Conservation (phyloP, 495 filamentous ascomycete species). For the Penicillium goetzii region DNA sequence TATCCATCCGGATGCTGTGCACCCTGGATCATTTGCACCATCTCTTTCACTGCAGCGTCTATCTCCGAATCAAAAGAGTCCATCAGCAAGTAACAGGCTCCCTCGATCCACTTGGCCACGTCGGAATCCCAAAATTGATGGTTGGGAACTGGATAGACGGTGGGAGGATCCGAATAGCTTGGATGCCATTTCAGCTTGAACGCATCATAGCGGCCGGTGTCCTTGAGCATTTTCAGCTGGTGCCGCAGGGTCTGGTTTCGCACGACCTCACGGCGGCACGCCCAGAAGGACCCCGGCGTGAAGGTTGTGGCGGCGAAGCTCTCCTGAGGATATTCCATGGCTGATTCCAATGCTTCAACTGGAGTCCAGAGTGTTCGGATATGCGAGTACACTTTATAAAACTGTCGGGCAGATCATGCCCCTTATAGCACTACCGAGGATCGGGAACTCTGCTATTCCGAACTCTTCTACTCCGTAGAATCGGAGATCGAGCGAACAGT, state of each 20-base stretch:
- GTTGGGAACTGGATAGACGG: slow-evolving; percentile 54
- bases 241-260: slow-evolving; percentile 43
- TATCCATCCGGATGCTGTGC: slow-evolving; percentile 63
- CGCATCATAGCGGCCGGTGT: slow-evolving; percentile 58
- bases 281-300: slow-evolving; percentile 35
- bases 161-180: slow-evolving; percentile 50
- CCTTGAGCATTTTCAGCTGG: slow-evolving; percentile 55
- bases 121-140: slow-evolving; percentile 65
- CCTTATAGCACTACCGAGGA: slow-evolving; percentile 14
- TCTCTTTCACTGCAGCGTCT: slow-evolving; percentile 55
- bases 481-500: slow-evolving; percentile 22
- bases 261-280: slow-evolving; percentile 44
- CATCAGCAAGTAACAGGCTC: slow-evolving; percentile 59
- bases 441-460: neutral
- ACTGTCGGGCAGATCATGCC: neutral
- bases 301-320: slow-evolving; percentile 39
- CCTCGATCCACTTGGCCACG: slow-evolving; percentile 64
- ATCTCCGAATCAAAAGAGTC: slow-evolving; percentile 50
- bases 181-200: slow-evolving; percentile 58
- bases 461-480: neutral
- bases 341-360: neutral
- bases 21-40: slow-evolving; percentile 56
- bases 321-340: slow-evolving; percentile 42
- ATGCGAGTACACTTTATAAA: neutral
- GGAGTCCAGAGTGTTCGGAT: neutral